Evolutionary conservation across 1,284 basidiomycete species (phyloP), one percentile per base, ranked within the genome.

Genomic region (Ceratorhiza oryzae-sativae): DNA sequence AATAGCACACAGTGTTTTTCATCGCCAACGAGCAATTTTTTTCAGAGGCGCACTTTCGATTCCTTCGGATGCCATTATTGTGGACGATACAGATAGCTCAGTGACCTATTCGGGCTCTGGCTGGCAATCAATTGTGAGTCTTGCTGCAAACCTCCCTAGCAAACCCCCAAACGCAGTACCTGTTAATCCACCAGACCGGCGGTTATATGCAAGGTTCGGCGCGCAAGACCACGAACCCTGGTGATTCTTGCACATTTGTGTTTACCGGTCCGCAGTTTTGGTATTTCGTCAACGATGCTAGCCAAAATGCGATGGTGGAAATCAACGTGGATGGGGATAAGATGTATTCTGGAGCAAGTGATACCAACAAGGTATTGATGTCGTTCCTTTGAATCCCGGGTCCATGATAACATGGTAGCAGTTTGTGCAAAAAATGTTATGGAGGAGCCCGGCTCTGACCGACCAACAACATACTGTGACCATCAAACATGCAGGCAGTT

Each of bases 401-500:
- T 45, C n/a, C n/a, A 30, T 10, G 30, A 23, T 51, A 12, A 51
- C 6, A 27, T 27, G 4, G 3, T 27, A 5, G 5, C 36, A 63
- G 61, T 49, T 63, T 49, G 25, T 32, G 12, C 61, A 63, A 46
- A 32, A 27, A n/a, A 23, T 63, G 42, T 9, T 27, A 34, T 63
- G 61, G 61, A 48, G 12, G 4, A 63, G 34, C 25, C 45, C 61
- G 3, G 27, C 15, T 3, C 32, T 63, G 45, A 63, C 6, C 30
- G 30, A 36, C 15, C 18, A 30, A 30, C 23, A 18, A 20, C 61
- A 63, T 34, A 34, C 27, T 4, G 45, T 48, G 4, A 63, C 10
- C 34, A 63, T 63, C 45, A 48, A 42, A 1, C 61, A 63, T 20
- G 61, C 15, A 20, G 61, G 34, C 1, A 46, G 23, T 18, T 25